phyloP scores from a whole-genome alignment of 73 alveolate genomes.

The Tetrahymena malaccensis region DNA sequence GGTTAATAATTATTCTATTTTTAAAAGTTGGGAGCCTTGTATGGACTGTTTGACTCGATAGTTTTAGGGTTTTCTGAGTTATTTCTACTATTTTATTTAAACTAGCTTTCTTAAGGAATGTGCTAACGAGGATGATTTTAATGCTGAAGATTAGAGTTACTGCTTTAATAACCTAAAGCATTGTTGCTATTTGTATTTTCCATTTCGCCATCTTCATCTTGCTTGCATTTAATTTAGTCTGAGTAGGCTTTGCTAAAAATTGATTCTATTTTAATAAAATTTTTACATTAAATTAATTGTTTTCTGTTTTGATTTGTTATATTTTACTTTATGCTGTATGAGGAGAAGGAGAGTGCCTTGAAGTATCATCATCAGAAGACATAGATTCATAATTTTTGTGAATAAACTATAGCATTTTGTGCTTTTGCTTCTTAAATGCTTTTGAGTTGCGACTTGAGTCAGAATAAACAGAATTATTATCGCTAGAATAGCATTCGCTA shows the following conservation, averaged over 20 bases:
- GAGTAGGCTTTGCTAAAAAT: neutral
- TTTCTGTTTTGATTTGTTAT: neutral
- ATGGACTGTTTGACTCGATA: neutral
- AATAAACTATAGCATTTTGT: neutral
- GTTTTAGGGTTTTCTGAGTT: neutral
- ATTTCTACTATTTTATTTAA: neutral
- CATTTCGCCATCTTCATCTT: neutral
- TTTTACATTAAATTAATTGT: neutral
- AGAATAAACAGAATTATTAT: neutral
- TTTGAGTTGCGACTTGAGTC: neutral
- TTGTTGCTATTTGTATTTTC: neutral
- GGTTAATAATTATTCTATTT: neutral
- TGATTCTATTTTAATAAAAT: neutral
- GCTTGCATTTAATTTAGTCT: neutral
- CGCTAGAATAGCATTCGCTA: neutral
- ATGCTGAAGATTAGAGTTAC: neutral
- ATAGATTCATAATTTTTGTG: neutral
- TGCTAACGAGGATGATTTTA: neutral
- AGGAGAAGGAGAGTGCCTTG: neutral
- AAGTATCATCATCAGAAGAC: neutral
- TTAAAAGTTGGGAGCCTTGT: neutral
- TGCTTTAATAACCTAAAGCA: neutral
- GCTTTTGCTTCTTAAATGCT: neutral
- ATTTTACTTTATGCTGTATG: neutral
- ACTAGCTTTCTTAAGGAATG: neutral